Evolutionary conservation across 768 basidiomycete species (phyloP).

Genomic region (Cystofilobasidium bisporidii): DNA sequence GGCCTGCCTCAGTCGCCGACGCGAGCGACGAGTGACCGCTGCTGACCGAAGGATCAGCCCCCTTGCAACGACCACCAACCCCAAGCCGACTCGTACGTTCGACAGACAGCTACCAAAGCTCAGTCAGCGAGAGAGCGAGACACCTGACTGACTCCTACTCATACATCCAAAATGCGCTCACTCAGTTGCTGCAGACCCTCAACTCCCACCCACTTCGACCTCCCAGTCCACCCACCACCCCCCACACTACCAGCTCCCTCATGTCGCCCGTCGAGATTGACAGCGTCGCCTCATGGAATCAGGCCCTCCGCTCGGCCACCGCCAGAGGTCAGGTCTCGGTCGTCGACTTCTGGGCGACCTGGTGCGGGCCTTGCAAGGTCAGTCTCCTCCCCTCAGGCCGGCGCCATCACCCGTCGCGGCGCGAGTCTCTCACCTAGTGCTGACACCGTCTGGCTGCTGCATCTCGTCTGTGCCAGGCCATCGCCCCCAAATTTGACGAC

Average conservation of each 20-base stretch:
- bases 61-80: no score
- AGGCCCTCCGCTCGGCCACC: neutral
- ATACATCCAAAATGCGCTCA: no score
- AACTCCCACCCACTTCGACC: neutral
- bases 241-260: neutral
- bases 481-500: conserved; percentile 14
- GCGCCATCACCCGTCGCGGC: neutral
- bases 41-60: no score
- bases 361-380: conserved; percentile 25
- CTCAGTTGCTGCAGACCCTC: no score
- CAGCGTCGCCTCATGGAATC: conserved; percentile 14
- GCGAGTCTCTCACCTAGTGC: no score
- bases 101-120: no score
- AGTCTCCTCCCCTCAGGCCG: neutral
- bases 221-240: neutral
- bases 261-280: conserved; percentile 20
- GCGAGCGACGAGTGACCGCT: no score
- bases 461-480: conserved; percentile 7
- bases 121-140: no score
- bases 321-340: conserved; percentile 13
- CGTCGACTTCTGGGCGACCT: conserved; percentile 25
- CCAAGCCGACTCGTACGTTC: no score
- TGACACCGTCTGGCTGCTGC: neutral
- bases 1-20: no score
- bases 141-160: no score